Evolutionary conservation across 2,329 filamentous ascomycete genomes (phyloP).

Genomic region (Aspergillus sp.): DNA sequence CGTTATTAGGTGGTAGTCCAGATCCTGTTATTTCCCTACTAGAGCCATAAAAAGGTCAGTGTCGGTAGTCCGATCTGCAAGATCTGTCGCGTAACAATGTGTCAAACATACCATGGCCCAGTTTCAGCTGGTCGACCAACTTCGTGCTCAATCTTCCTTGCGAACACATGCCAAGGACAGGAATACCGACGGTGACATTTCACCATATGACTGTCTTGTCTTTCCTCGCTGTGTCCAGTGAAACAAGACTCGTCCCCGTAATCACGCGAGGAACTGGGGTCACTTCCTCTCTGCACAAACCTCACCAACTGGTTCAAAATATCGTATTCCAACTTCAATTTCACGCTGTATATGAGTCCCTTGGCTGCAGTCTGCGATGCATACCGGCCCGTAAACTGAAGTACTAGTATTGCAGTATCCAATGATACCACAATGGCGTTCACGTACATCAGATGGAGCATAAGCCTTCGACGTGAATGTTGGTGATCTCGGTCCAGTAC

Average conservation of each 20-base stretch:
- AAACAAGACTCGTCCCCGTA: background rate
- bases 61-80: no score
- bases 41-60: no score
- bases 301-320: conserved; percentile 10
- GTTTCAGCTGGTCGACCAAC: background rate
- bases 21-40: no score
- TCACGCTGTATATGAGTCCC: conserved; percentile 14
- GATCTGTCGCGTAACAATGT: no score
- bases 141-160: background rate
- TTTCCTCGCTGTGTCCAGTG: background rate
- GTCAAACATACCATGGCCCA: background rate
- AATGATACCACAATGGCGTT: conserved; percentile 9
- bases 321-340: conserved; percentile 14
- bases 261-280: background rate
- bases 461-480: conserved; percentile 1
- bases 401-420: conserved; percentile 8
- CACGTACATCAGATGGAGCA: conserved; percentile 8
- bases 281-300: background rate
- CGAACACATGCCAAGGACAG: background rate
- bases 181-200: background rate
- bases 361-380: conserved; percentile 11
- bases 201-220: background rate
- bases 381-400: conserved; percentile 11
- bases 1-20: no score
- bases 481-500: background rate